Evolutionary conservation across 345 rosid genomes (phyloP), one percentile per base, ranked within the genome.

Genomic region (Mangifera indica): DNA sequence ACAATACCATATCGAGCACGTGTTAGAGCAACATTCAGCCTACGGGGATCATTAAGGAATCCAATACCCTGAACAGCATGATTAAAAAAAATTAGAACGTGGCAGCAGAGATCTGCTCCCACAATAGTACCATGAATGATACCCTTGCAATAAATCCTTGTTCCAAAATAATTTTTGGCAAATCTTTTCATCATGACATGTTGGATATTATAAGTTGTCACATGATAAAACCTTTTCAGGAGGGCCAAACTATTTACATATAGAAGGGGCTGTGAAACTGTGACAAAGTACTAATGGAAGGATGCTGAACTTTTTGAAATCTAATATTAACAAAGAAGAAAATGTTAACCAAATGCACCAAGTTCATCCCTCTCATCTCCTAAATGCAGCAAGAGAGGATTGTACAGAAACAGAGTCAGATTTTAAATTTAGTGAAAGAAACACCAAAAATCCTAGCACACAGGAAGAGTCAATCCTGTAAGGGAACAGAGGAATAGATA

Each of bases 1-100:
- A 96, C 99, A 78, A 96, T 96, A 59, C 99, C 99, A 88, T 96
- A 96, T 70, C 96, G 88, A 72, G 98, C 94, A 80, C 99, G 98
- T 17, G 99, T 96, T 42, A 96, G 84, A 66, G 99, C 99, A 72
- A 96, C 99, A 79, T 96, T 93, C 32, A 96, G 96, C 85, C 98
- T 87, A 66, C 99, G 91, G 51, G 99, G 99, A 85, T 96, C 99
- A 85, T 96, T 96, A 69, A 96, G 89, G 76, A 96, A 96, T 66
- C 99, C 99, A 81, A 93, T 96, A 58, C 99, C 99, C 99, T 96
- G 81, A 79, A 74, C 54, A 25, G 29, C 66, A 69, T 40, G 55
- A 64, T 58, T 76, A 64, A 71, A 48, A 49, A n/a, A 75, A 71
- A 45, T 6, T 40, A 61, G 14, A 7, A 24, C 40, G 4, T 34